Base-by-base conservation (phyloP, 2,329 filamentous ascomycete species). In the Talaromyces sp. region DNA sequence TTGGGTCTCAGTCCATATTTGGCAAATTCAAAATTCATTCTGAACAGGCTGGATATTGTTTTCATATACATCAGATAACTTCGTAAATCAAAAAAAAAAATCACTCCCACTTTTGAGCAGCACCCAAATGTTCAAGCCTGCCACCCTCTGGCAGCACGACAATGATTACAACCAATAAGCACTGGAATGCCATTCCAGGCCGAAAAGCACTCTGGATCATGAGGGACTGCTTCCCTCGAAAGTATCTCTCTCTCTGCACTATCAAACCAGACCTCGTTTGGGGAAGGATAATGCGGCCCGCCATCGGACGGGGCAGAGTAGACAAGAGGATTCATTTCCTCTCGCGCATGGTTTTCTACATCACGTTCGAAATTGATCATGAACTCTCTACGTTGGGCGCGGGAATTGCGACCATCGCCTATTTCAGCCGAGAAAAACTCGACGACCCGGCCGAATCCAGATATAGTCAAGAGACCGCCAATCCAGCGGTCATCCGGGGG, bases 381-480 rank as follows among this genome's bases (percentile, higher is more conserved):
- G 62, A 78, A 78, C 33, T 76, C 73, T 64, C 72, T 78, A 28
- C 76, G 72, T 62, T 77, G 74, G 62, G 70, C 65, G 25, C 75
- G 71, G 62, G 76, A 75, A 59, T 70, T 77, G 30, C 72, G 71
- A 4, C 76, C 75, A 39, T 77, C 73, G 6, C 76, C 76, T 33
- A 78, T 78, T 60, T 78, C 76, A 0, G 76, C 76, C 1, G 76
- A 77, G 65, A 78, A 77, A 59, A 73, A 78, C 58, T 78, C 75
- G 33, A 75, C 72, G 8, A 77, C 71, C 3, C 76, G 74, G 25
- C 65, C 65, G 49, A 78, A 76, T 4, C 75, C 74, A 11, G 75
- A 75, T 5, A 74, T 63, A 1, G 74, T 73, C 19, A 78, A 72
- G 19, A 78, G 67, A 9, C 76, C 77, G 58, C 72, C 74, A 42